A percentile compares a stretch with the other conserved stretches of the same genome.
Evolutionary conservation across 2,329 filamentous ascomycete genomes (phyloP).

Genomic region (Coleophoma crateriformis): DNA sequence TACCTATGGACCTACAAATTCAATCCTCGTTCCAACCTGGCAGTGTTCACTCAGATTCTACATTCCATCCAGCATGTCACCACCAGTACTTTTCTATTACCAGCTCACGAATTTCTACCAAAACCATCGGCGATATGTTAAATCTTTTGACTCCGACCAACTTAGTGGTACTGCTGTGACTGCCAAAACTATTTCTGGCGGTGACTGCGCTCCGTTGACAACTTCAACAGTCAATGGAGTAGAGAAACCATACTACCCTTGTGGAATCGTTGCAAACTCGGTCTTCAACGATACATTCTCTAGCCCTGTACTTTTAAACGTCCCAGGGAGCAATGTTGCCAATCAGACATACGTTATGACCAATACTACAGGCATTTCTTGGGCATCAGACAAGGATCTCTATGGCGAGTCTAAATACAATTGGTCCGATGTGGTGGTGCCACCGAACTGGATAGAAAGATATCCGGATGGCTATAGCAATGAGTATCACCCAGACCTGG

Average conservation of each 20-base stretch:
- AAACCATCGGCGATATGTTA: constrained; percentile 94
- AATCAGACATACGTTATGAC: constrained; percentile 65
- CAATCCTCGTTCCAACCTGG: constrained; percentile 32
- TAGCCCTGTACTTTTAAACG: constrained; percentile 56
- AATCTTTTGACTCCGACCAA: constrained; percentile 79
- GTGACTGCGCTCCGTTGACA: constrained; percentile 72
- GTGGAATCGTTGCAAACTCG: constrained; percentile 93
- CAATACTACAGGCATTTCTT: constrained; percentile 69
- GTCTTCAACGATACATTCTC: constrained; percentile 91
- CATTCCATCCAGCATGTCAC: constrained; percentile 71
- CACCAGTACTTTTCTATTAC: constrained; percentile 91
- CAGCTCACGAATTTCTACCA: constrained; percentile 97
- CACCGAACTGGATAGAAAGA: constrained; percentile 74
- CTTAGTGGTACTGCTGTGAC: constrained; percentile 66
- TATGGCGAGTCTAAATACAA: constrained; percentile 69
- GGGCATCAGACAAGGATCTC: constrained; percentile 74
- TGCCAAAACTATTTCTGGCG: constrained; percentile 53
- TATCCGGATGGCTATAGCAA: constrained; percentile 68
- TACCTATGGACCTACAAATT: constrained; percentile 28
- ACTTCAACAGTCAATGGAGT: constrained; percentile 39
- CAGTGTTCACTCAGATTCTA: constrained; percentile 71
- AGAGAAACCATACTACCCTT: constrained; percentile 79
- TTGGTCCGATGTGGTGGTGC: constrained; percentile 63
- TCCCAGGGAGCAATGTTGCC: constrained; percentile 32
- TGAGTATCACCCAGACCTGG: constrained; percentile 60